Percentiles rank a stretch among this genome's conserved stretches.
phyloP scores from a whole-genome alignment of 2,329 filamentous ascomycete genomes.

The Didymella pomorum region DNA sequence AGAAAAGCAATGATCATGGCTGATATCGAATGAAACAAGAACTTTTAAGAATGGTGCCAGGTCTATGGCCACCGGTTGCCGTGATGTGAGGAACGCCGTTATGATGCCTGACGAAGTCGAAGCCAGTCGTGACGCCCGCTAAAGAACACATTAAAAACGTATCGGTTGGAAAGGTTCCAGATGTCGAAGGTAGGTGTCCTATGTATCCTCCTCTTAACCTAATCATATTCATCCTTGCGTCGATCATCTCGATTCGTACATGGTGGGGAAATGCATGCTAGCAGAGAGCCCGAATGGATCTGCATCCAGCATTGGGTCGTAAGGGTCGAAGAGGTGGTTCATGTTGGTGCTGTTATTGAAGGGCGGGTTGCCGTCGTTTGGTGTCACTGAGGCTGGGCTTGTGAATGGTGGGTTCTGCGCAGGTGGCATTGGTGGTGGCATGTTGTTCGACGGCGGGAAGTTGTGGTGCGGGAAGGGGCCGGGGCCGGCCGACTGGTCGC shows the following conservation, averaged over 20 bases:
- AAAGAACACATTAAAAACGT: slow-evolving; percentile 38
- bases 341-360: slow-evolving; percentile 42
- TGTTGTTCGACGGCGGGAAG: slow-evolving; percentile 58
- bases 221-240: slow-evolving; percentile 27
- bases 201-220: slow-evolving; percentile 18
- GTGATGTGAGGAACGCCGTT: slow-evolving; percentile 34
- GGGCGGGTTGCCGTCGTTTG: slow-evolving; percentile 44
- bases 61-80: slow-evolving; percentile 22
- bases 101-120: slow-evolving; percentile 30
- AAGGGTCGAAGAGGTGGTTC: slow-evolving; percentile 69
- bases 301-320: slow-evolving; percentile 88
- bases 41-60: slow-evolving; percentile 41
- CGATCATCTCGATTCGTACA: slow-evolving; percentile 61
- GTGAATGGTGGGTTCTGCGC: slow-evolving; percentile 48
- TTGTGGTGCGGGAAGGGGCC: slow-evolving; percentile 68
- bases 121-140: slow-evolving; percentile 41
- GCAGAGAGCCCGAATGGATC: slow-evolving; percentile 93
- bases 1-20: slow-evolving; percentile 3
- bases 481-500: slow-evolving; percentile 71
- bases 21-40: slow-evolving; percentile 19
- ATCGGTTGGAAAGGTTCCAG: slow-evolving; percentile 17
- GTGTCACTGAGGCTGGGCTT: slow-evolving; percentile 43
- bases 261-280: slow-evolving; percentile 92
- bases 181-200: slow-evolving; percentile 17
- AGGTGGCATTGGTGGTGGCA: slow-evolving; percentile 50